Evolutionary conservation across 202 grass and related monocot genomes (phyloP).

Genomic region (Zoysia matrella): DNA sequence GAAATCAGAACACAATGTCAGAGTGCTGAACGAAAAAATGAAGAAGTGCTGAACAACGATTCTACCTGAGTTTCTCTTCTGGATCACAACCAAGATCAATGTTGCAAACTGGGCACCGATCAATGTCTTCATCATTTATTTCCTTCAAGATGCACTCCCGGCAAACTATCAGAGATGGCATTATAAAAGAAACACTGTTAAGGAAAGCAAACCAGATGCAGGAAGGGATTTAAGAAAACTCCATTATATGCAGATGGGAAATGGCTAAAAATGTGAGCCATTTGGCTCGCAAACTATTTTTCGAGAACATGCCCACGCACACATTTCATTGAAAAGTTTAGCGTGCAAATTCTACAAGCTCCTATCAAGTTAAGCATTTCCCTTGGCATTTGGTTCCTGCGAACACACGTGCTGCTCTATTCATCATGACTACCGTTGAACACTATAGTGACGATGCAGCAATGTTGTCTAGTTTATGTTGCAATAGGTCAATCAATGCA

Average conservation of each 20-base stretch:
- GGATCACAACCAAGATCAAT: constrained; percentile 72
- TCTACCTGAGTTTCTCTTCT: constrained; percentile 90
- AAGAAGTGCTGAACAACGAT: neutral
- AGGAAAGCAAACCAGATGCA: constrained; percentile 9
- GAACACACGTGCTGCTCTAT: neutral
- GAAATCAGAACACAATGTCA: constrained; percentile 8
- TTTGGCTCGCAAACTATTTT: neutral
- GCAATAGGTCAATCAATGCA: constrained; percentile 2
- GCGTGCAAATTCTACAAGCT: neutral
- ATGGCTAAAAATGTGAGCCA: neutral
- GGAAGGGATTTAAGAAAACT: constrained; percentile 17
- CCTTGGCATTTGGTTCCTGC: neutral
- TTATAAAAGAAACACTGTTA: constrained; percentile 28
- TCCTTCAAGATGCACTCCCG: constrained; percentile 84
- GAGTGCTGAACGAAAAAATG: constrained; percentile 1
- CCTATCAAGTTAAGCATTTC: neutral
- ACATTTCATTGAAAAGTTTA: too few relatives aligned
- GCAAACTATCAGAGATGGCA: constrained; percentile 66
- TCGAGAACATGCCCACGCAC: too few relatives aligned
- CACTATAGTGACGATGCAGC: neutral
- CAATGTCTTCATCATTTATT: constrained; percentile 77
- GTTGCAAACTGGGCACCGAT: constrained; percentile 79
- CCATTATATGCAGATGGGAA: neutral
- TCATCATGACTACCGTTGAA: neutral
- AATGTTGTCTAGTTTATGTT: neutral